These are phyloP conservation scores for Lenwebbia sp. DNA, from an alignment of 345 rosid species.

Conservation along the genomic window DNA sequence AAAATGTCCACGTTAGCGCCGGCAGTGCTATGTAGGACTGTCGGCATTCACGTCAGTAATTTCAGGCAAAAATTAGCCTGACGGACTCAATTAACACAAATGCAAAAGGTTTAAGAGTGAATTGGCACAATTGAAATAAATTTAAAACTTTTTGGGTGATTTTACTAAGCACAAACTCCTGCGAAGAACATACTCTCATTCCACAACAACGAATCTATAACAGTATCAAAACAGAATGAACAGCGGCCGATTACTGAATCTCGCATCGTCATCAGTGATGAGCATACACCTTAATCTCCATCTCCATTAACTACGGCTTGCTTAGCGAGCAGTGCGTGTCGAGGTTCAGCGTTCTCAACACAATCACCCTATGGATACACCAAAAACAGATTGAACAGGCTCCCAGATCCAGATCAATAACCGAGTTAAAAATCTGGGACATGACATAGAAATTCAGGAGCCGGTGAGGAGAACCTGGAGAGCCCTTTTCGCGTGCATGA, in stretches of 20 bases:
- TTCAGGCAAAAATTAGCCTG: no score
- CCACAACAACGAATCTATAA: background rate
- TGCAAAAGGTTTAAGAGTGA: no score
- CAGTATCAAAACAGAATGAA: background rate
- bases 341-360: background rate
- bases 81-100: no score
- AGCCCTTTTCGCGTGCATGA: background rate
- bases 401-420: background rate
- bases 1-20: no score
- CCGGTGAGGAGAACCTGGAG: background rate
- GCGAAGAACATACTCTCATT: background rate
- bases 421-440: background rate
- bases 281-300: background rate
- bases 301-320: background rate
- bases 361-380: no score
- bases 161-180: background rate
- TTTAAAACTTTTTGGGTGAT: no score
- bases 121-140: no score
- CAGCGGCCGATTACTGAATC: background rate
- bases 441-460: background rate
- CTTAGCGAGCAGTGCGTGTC: background rate
- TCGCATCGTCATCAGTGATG: background rate
- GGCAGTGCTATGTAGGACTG: no score
- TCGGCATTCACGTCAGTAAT: no score
- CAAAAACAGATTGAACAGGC: background rate